Conservation (phyloP, 192 early-diverging fungal species). For the Backusella parvicylindrica region DNA sequence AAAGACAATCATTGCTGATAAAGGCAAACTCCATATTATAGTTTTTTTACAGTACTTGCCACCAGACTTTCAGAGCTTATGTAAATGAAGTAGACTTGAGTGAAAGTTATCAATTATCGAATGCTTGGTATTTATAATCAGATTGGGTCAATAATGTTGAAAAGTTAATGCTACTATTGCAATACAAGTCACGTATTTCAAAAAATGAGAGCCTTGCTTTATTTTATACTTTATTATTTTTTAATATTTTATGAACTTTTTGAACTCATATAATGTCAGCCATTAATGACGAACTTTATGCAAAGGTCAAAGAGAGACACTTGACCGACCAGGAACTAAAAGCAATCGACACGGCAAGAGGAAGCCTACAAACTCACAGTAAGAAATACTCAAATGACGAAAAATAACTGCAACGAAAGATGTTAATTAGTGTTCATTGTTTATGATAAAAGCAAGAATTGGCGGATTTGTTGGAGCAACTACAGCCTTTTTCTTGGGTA, state of each 20-base stretch:
- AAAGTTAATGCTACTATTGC: too few relatives aligned
- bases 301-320: conserved; percentile 24
- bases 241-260: neutral
- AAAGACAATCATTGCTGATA: too few relatives aligned
- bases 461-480: conserved; percentile 27
- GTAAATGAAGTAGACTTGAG: too few relatives aligned
- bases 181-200: neutral
- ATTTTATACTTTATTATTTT: neutral
- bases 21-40: too few relatives aligned
- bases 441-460: conserved; percentile 8
- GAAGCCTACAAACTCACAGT: conserved; percentile 25
- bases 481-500: conserved; percentile 25
- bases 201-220: neutral
- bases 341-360: conserved; percentile 25
- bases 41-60: too few relatives aligned
- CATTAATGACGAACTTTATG: conserved; percentile 24
- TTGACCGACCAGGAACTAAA: conserved; percentile 29
- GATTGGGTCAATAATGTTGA: too few relatives aligned
- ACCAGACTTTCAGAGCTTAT: too few relatives aligned
- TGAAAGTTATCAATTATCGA: too few relatives aligned
- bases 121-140: too few relatives aligned
- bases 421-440: neutral
- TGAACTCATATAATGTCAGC: conserved; percentile 8
- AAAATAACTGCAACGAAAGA: neutral
- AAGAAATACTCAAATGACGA: neutral